Base-by-base conservation (phyloP, 2,329 filamentous ascomycete species). In the Aureobasidium namibiae region DNA sequence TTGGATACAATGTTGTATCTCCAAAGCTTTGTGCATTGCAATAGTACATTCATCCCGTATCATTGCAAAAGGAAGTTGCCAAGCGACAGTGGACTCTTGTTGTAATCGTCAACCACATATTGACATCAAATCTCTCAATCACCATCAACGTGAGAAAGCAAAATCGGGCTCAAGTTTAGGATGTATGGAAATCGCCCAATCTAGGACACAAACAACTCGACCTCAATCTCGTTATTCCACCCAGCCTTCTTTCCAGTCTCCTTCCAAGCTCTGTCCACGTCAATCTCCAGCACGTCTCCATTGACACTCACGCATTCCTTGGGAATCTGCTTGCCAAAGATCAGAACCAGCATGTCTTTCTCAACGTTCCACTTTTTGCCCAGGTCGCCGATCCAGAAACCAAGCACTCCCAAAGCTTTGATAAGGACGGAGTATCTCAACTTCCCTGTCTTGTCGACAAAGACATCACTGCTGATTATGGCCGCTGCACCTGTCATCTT, bases 401-500 rank as follows among this genome's bases (percentile, higher is more conserved):
- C 89, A 18, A 90, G 77, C 21, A 79, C 79, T 0, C 92, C 92
- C 1, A 96, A 74, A 0, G 91, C 91, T 70, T 95, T 96, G 42
- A 96, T 69, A 14, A 80, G 82, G 1, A 87, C 82, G 66, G 84
- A 83, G 13, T 95, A 73, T 8, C 83, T 73, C 21, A 94, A 74
- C 16, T 83, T 76, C 0, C 84, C 84, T 60, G 83, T 86, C 8
- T 79, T 76, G 36, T 80, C 73, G 65, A 85, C 69, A 34, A 80
- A 80, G 45, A 86, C 80, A 29, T 81, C 78, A n/a, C 77, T 85
- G 38, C 77, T 79, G 1, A 87, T 76, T 8, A 96, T 80, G 0
- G 90, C 91, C 1, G 90, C 91, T 0, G 87, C 84, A 0, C 91
- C 92, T 0, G 90, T 90, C 89, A 97, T 95, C 72, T 96, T 96